Conservation (phyloP, 495 filamentous ascomycete genomes). For the Xylaria curta region DNA sequence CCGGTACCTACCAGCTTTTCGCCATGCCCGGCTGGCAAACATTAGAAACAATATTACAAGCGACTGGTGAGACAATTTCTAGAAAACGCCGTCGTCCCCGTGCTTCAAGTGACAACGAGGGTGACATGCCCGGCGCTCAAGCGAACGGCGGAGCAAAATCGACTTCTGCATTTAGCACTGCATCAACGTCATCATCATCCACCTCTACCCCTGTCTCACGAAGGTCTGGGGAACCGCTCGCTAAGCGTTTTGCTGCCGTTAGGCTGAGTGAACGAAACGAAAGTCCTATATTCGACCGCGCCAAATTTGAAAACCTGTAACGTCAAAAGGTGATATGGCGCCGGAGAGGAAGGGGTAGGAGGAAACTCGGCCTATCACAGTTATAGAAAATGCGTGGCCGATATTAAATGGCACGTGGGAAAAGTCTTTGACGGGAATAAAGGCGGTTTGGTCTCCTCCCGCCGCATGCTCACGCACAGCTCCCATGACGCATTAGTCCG, state of each 20-base stretch:
- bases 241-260: constrained; percentile 99
- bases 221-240: constrained; percentile 71
- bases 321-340: background rate
- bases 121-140: constrained; percentile 31
- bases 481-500: background rate
- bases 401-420: background rate
- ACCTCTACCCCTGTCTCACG: constrained; percentile 39
- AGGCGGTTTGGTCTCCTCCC: background rate
- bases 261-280: constrained; percentile 70
- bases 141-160: constrained; percentile 33
- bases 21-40: constrained; percentile 91
- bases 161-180: constrained; percentile 22
- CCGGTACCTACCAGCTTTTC: constrained; percentile 79
- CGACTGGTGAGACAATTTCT: constrained; percentile 90
- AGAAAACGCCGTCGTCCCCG: constrained; percentile 67
- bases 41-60: constrained; percentile 87
- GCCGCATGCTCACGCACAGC: background rate
- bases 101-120: constrained; percentile 49
- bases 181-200: constrained; percentile 18
- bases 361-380: background rate
- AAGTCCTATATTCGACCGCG: constrained; percentile 32
- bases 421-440: background rate
- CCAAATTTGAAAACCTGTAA: constrained; percentile 35
- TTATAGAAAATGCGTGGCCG: background rate
- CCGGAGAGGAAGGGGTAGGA: background rate